Percentiles rank a stretch among this genome's conserved stretches.
Evolutionary conservation across 352 stramenopile genomes (phyloP).

Genomic region (Globisporangium takayamanum): DNA sequence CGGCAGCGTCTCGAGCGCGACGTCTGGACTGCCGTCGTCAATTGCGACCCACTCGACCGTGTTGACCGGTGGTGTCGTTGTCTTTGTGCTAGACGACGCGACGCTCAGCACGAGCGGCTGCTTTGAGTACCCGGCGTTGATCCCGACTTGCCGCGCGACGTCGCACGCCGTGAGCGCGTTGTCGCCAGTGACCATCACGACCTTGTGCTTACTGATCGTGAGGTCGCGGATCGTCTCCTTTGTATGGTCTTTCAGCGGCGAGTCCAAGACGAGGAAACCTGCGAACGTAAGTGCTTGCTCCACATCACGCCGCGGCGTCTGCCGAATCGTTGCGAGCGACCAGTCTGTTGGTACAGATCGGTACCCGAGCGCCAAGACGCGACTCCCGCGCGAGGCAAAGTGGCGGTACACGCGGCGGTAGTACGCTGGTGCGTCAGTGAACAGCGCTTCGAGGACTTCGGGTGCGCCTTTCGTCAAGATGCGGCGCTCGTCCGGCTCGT

Average conservation of each 20-base stretch:
- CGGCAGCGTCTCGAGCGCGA: slow-evolving; percentile 5
- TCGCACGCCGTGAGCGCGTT: slow-evolving; percentile 90
- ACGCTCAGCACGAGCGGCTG: slow-evolving; percentile 18
- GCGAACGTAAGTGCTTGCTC: slow-evolving; percentile 86
- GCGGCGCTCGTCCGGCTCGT: slow-evolving; percentile 22
- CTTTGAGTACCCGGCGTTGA: slow-evolving; percentile 27
- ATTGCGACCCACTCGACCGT: slow-evolving; percentile 23
- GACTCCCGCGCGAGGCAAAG: slow-evolving; percentile 33
- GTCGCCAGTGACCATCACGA: slow-evolving; percentile 95
- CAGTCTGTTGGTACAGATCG: slow-evolving; percentile 30
- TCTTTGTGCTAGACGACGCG: neutral
- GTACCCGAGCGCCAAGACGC: slow-evolving; percentile 89
- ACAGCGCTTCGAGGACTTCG: slow-evolving; percentile 79
- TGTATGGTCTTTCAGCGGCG: slow-evolving; percentile 90
- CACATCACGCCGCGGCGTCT: slow-evolving; percentile 35
- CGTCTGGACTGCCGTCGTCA: slow-evolving; percentile 16
- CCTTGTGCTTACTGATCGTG: slow-evolving; percentile 54
- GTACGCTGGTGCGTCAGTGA: slow-evolving; percentile 61
- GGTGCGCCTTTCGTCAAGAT: slow-evolving; percentile 93
- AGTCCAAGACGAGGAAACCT: slow-evolving; percentile 92
- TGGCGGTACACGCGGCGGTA: slow-evolving; percentile 46
- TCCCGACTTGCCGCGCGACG: slow-evolving; percentile 86
- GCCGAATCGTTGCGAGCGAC: slow-evolving; percentile 18
- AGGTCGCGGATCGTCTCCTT: slow-evolving; percentile 82
- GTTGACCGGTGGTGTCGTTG: neutral